These are phyloP conservation scores for Sporothrix pallida DNA, from an alignment of 2,329 filamentous ascomycete species.

Conservation along the genomic window DNA sequence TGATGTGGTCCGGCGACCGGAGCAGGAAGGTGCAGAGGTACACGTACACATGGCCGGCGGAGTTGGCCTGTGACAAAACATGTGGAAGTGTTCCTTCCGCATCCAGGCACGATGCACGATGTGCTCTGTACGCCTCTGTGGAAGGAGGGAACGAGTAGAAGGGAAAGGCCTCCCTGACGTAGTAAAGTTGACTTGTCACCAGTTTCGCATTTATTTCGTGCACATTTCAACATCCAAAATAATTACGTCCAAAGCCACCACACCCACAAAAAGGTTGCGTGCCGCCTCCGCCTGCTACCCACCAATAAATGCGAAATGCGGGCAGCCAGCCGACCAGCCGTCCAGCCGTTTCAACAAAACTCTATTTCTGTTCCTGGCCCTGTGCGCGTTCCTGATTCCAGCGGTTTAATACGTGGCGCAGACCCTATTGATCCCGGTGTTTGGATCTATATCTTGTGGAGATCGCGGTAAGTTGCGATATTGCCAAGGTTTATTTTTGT, in stretches of 20 bases:
- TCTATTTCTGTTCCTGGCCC: conserved; percentile 9
- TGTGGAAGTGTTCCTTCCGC: background rate
- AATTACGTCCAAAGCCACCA: too few species aligned
- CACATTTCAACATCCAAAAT: background rate
- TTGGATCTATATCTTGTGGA: background rate
- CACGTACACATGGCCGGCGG: background rate
- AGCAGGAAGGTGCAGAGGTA: conserved; percentile 14
- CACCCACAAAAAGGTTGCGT: background rate
- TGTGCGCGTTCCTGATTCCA: background rate
- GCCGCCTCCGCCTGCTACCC: background rate
- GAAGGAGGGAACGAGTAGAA: background rate
- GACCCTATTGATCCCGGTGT: background rate
- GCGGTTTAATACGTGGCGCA: background rate
- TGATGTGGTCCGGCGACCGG: conserved; percentile 13
- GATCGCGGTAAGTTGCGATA: background rate
- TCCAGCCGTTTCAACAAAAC: background rate
- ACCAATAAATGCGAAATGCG: background rate
- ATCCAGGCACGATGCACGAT: background rate
- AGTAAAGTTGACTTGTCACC: conserved; percentile 6
- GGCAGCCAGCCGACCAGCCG: background rate
- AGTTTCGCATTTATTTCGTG: background rate
- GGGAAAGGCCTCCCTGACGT: background rate
- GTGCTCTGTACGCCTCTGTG: background rate
- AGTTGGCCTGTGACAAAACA: conserved; percentile 8
- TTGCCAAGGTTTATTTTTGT: background rate